Conservation (phyloP, 2,329 filamentous ascomycete genomes). For the Trichoderma pleuroti region DNA sequence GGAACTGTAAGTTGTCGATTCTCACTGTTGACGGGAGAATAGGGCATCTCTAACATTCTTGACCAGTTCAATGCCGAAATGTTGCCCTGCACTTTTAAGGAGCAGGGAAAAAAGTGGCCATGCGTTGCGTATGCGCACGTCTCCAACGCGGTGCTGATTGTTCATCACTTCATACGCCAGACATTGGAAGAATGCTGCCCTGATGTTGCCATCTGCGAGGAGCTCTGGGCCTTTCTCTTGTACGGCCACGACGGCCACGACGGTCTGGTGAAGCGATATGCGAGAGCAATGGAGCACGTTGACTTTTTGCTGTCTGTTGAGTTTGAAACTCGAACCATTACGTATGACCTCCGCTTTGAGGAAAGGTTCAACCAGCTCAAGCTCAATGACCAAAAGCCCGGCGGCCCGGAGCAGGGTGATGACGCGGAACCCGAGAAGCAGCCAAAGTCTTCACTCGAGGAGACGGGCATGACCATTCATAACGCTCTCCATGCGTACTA, state of each 20-base stretch:
- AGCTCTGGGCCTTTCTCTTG: conserved; percentile 44
- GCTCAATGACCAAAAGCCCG: not conserved
- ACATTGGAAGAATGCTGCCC: conserved; percentile 43
- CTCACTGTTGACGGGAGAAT: no score
- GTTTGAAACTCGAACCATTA: conserved; percentile 25
- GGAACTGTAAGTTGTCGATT: conserved; percentile 40
- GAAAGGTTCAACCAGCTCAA: conserved; percentile 24
- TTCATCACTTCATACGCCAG: conserved; percentile 50
- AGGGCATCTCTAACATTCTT: not conserved
- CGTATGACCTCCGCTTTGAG: conserved; percentile 23
- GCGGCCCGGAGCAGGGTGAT: not conserved
- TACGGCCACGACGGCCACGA: conserved; percentile 28
- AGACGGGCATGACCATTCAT: conserved; percentile 51
- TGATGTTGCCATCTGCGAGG: conserved; percentile 40
- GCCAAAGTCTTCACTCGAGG: conserved; percentile 23
- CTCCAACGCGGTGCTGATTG: conserved; percentile 46
- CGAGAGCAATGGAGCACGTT: conserved; percentile 45
- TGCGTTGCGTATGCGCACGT: conserved; percentile 47
- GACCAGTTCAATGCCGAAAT: conserved; percentile 39
- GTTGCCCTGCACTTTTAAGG: conserved; percentile 46
- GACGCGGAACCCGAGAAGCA: not conserved
- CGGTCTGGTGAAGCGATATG: conserved; percentile 44
- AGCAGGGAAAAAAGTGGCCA: conserved; percentile 54
- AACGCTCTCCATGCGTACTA: conserved; percentile 61
- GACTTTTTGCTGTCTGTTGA: conserved; percentile 45